Base-by-base conservation (phyloP, 2,329 filamentous ascomycete species). In the Ophiocordyceps sinensis region DNA sequence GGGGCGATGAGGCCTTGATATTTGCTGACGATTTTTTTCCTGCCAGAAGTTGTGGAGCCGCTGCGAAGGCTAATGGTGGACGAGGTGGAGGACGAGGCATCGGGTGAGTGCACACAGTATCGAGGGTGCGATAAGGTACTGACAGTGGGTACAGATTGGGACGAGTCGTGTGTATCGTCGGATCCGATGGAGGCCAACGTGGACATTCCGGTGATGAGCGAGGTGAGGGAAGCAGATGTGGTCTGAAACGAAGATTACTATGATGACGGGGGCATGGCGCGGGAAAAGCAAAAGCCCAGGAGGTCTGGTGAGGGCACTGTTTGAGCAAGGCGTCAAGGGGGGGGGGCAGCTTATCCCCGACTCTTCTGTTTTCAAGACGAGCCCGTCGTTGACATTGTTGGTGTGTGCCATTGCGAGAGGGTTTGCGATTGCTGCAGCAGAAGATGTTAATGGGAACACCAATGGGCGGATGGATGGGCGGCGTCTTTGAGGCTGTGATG, bases 31-130 rank as follows among this genome's bases (percentile, higher is more conserved):
- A 3, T 19, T 3, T 19, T 19, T 3, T 19, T 12, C 36, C 19
- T 23, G 13, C 36, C 42, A 63, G 59, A 61, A 26, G 61, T 74
- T 4, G 44, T 70, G 12, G 64, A 66, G 13, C 52, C 61, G n/a
- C 65, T 84, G 50, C 64, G 63, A 31, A 62, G 61, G 38, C 57
- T 81, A n/a, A 62, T 72, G 36, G 65, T 75, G 14, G 73, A 77
- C 38, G 70, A 75, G 44, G 52, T 73, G 42, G 73, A 77, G 45
- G 73, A 77, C 40, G 73, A 77, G 41, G 71, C 61, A 49, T 75
- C 73, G 48, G 73, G 73, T 75, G 71, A 61, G 71, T 15, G 30
- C 4, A 8, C 28, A 26, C 17, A 9, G 10, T 7, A 13, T 21
- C 7, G 23, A 17, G 2, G 19, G 2, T 28, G 11, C 19, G 19